Conservation (phyloP, 768 basidiomycete species). For the Cystofilobasidium macerans region DNA sequence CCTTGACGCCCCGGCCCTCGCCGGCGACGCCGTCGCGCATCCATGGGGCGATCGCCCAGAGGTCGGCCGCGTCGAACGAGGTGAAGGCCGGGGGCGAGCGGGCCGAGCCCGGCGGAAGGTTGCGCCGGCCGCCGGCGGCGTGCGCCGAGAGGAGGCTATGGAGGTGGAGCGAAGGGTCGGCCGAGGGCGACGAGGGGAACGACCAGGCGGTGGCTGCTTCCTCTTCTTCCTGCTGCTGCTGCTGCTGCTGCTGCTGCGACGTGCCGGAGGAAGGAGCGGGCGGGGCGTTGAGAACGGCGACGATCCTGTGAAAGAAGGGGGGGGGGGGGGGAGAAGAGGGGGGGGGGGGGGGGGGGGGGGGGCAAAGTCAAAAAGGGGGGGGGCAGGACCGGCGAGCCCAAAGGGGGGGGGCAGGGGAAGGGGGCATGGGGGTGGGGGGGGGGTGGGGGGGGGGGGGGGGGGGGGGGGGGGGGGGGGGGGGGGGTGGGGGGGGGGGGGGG, state of each 20-base stretch:
- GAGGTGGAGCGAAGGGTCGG: not conserved
- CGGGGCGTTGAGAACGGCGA: constrained; percentile 13
- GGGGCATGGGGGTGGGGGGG: not conserved
- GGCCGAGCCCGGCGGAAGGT: too few species aligned
- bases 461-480: not conserved
- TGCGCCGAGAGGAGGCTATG: not conserved
- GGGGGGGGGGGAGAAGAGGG: not conserved
- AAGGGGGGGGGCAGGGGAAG: too few species aligned
- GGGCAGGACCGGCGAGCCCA: too few species aligned
- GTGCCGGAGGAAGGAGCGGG: too few species aligned
- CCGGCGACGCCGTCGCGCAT: not conserved
- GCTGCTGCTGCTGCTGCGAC: too few species aligned
- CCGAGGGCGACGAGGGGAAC: not conserved
- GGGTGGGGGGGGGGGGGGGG: not conserved
- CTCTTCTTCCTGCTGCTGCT: too few species aligned
- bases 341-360: not conserved
- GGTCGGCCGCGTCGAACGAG: constrained; percentile 16
- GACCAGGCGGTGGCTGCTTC: too few species aligned
- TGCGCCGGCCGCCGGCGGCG: too few species aligned
- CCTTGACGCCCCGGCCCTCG: not conserved
- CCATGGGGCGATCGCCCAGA: constrained; percentile 25
- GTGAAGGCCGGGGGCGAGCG: constrained; percentile 6
- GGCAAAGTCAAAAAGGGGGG: not conserved
- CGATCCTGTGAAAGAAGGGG: not conserved
- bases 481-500: not conserved